Base-by-base conservation (phyloP, 108 stramenopile genomes). In the Thalassiosira profunda region DNA sequence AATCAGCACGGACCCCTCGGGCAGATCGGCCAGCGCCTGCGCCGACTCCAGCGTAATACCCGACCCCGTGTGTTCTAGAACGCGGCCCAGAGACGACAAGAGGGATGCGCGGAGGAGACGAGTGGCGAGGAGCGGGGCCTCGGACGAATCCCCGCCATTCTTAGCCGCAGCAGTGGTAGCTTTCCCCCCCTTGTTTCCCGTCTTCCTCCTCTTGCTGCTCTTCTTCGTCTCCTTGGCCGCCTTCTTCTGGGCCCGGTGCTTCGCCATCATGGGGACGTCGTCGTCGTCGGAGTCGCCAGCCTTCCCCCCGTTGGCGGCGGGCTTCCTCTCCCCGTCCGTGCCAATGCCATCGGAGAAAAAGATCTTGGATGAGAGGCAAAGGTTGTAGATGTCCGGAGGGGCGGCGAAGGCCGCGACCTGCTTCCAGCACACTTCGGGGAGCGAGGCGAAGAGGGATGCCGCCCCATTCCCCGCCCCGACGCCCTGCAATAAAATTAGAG, bases 1-100 rank as follows among this genome's bases (percentile, higher is more conserved):
- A 63, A 70, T 70, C 6, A 70, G 10, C 25, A 37, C 64, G 9
- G 64, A 65, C 42, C 64, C 64, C 9, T 65, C 56, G 2, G 64
- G 64, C 12, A 65, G 29, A 10, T 56, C 35, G 7, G 25, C 64
- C 56, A 65, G 36, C 25, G 15, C 26, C 6, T 58, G 35, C 7
- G 36, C 53, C 1, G 54, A 10, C 5, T 65, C 56, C 0, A 65
- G 54, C 3, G 64, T 65, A 7, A 65, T 65, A 2, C 64, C 64
- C 0, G 64, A 58, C 30, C 21, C 11, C 4, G 56, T 58, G 2
- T 38, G 15, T 24, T 65, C 11, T 2, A 65, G 64, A 10, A 65
- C 64, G 15, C 54, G 56, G 17, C 64, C 64, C 11, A 65, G 64
- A 8, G 64, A 65, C 9, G 56, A 57, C 12, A 65, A 21, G 15